Evolutionary conservation across 768 basidiomycete genomes (phyloP).

Genomic region (Lenzites betulinus): DNA sequence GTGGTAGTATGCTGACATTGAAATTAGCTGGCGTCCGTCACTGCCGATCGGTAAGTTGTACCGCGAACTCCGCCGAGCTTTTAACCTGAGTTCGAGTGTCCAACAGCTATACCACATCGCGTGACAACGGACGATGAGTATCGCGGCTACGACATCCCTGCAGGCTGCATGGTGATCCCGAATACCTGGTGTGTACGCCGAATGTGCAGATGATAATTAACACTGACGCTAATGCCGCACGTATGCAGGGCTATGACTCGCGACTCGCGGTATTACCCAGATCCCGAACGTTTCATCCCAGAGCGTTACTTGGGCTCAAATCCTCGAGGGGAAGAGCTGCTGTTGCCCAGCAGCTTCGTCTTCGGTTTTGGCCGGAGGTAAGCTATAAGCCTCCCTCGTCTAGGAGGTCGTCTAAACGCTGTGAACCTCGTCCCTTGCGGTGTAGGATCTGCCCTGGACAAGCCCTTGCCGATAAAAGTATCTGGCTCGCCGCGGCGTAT

Average conservation of each 20-base stretch:
- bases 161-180: slow-evolving; percentile 26
- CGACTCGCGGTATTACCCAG: slow-evolving; percentile 34
- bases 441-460: slow-evolving; percentile 55
- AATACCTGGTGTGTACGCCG: slow-evolving; percentile 22
- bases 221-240: slow-evolving; percentile 35
- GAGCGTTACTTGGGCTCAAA: slow-evolving; percentile 35
- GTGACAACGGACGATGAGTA: slow-evolving; percentile 29
- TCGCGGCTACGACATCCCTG: slow-evolving; percentile 31
- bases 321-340: neutral
- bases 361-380: slow-evolving; percentile 60
- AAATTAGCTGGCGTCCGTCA: slow-evolving; percentile 5
- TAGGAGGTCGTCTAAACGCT: neutral
- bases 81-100: neutral
- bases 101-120: slow-evolving; percentile 27
- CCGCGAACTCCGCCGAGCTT: neutral
- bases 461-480: slow-evolving; percentile 49
- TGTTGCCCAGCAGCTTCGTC: slow-evolving; percentile 38
- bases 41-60: slow-evolving; percentile 14
- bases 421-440: neutral
- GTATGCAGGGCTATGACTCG: slow-evolving; percentile 34
- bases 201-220: neutral
- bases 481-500: slow-evolving; percentile 48
- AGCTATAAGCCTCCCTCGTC: neutral
- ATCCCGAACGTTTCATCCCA: slow-evolving; percentile 50
- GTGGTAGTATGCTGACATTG: too few relatives aligned